Evolutionary conservation across 2,329 filamentous ascomycete genomes (phyloP), one percentile per base, ranked within the genome.

Genomic region (Lanzia echinophila): DNA sequence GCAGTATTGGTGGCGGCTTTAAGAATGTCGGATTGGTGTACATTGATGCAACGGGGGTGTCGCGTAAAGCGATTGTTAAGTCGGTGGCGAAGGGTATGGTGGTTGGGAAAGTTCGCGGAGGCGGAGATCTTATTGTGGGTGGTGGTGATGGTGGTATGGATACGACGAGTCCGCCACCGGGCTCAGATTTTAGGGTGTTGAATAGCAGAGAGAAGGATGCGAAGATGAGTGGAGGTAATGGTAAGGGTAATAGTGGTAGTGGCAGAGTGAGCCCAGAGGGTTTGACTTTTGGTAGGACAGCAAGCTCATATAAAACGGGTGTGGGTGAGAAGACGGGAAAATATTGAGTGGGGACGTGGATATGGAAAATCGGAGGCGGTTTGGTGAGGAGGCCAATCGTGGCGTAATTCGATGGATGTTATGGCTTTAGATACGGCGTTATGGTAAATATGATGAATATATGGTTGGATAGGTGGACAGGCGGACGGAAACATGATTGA

Each of bases 21-120:
- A 96, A 94, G 77, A 99, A 97, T 61, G 94, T 97, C 7, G 94
- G 91, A 6, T 77, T 99, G 28, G 94, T 99, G 32, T 99, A 99
- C 68, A 96, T 99, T 57, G 94, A 99, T 64, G 92, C 95, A 1
- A 87, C 91, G 0, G 94, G 94, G 34, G 94, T 99, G 1, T 95
- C 88, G 53, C 79, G 94, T 41, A 83, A 85, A 57, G 94, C 94
- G 0, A 83, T 99, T 42, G 81, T 99, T 67, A 99, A 96, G 76
- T 89, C 87, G 41, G 94, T 97, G 1, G 94, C 91, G 19, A 96
- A 95, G 75, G 90, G 94, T 39, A 97, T 99, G 94, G 85, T 95
- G 0, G 84, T 95, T 5, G 89, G 89, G 34, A 84, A 83, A 60
- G 88, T 92, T 47, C 81, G 82, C 55, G 85, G 84, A 36, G 87